These are phyloP conservation scores for Fusarium dimerum DNA, from an alignment of 2,329 filamentous ascomycete genomes.

Conservation along the genomic window DNA sequence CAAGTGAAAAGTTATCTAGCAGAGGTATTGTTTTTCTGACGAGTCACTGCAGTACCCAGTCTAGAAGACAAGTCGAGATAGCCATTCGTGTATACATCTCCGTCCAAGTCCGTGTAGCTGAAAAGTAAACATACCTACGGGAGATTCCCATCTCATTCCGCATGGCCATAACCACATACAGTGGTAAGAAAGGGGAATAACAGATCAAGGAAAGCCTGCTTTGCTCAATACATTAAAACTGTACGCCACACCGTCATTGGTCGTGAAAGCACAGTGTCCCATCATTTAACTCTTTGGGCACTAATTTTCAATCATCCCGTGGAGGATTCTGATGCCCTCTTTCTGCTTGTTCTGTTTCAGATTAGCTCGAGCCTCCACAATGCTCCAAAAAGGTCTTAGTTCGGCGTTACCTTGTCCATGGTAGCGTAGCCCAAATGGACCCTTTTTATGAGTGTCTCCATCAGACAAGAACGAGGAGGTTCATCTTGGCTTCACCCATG, in stretches of 20 bases:
- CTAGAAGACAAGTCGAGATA: background rate
- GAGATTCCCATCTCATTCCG: no score
- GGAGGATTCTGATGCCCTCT: conserved; percentile 4
- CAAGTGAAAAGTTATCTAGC: background rate
- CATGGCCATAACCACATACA: background rate
- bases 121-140: no score
- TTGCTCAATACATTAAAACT: background rate
- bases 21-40: background rate
- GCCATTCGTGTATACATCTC: background rate
- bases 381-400: conserved; percentile 18
- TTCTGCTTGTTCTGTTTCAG: conserved; percentile 29
- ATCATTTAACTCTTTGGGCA: background rate
- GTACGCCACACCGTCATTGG: background rate
- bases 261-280: background rate
- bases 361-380: conserved; percentile 23
- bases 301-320: background rate
- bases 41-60: background rate
- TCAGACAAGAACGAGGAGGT: background rate
- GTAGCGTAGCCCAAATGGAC: conserved; percentile 9
- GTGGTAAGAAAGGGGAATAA: background rate
- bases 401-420: conserved; percentile 12
- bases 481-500: background rate
- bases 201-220: background rate
- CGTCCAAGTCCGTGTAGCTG: no score
- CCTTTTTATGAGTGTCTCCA: background rate